Percentiles rank a stretch among this genome's conserved stretches.
Conservation (phyloP, 129 eudicot species). For the Logfia minima region DNA sequence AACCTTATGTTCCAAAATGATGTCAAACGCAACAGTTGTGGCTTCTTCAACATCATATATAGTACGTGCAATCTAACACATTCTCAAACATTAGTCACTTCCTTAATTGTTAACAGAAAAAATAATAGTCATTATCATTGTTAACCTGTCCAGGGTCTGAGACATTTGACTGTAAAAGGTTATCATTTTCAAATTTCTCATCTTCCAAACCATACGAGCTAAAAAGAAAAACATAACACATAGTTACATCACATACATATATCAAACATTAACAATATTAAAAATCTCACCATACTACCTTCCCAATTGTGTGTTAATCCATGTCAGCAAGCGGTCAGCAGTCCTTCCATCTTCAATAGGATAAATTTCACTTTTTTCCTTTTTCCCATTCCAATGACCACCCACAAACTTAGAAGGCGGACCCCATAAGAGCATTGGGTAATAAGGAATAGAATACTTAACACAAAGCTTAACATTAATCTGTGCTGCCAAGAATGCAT, state of each 20-base stretch:
- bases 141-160: conserved; percentile 70
- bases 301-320: conserved; percentile 69
- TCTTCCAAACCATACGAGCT: conserved; percentile 70
- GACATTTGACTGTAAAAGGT: conserved; percentile 55
- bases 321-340: conserved; percentile 58
- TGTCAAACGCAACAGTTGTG: conserved; percentile 64
- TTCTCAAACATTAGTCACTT: conserved; percentile 23
- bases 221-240: conserved; percentile 18
- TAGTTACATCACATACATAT: conserved; percentile 13
- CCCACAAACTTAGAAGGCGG: conserved; percentile 61
- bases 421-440: conserved; percentile 88
- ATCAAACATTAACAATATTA: neutral
- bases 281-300: conserved; percentile 38
- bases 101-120: conserved; percentile 1
- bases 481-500: conserved; percentile 83
- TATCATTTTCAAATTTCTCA: conserved; percentile 53
- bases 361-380: conserved; percentile 49
- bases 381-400: conserved; percentile 47
- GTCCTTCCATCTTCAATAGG: conserved; percentile 53
- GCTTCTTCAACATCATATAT: conserved; percentile 88
- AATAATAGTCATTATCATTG: neutral
- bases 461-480: conserved; percentile 64
- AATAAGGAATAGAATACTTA: conserved; percentile 60
- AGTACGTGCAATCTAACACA: conserved; percentile 61
- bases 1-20: conserved; percentile 69